A percentile compares a stretch with the other conserved stretches of the same genome.
Evolutionary conservation across 139 green algal genomes (phyloP).

Genomic region (Tetraselmis chui): DNA sequence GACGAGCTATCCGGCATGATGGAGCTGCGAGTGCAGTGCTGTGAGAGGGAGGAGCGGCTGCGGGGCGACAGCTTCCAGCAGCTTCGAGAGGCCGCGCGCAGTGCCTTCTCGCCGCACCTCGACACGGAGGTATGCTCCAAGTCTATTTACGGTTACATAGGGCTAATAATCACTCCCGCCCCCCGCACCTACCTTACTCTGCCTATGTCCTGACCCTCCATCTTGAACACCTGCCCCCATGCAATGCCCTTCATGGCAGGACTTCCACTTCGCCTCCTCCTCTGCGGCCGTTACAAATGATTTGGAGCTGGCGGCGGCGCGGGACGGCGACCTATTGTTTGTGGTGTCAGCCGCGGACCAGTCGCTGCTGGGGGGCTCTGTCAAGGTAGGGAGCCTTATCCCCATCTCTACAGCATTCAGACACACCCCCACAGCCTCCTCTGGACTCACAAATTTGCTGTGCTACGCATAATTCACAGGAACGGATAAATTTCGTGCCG

Average conservation of each 20-base stretch:
- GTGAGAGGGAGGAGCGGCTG: background rate
- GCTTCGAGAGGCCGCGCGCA: background rate
- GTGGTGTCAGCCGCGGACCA: background rate
- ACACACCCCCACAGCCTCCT: no score
- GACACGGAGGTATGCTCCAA: background rate
- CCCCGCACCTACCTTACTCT: no score
- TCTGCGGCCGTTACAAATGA: background rate
- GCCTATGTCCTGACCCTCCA: no score
- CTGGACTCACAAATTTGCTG: no score
- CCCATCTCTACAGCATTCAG: no score
- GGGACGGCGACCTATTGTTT: background rate
- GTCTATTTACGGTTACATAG: no score
- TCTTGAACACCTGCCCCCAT: no score
- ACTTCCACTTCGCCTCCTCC: background rate
- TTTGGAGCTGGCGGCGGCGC: background rate
- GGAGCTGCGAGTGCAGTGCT: background rate
- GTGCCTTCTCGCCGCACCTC: background rate
- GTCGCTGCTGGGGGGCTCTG: background rate
- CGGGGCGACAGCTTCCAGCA: background rate
- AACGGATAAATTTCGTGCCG: constrained; percentile 64
- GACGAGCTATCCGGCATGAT: no score
- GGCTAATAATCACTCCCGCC: no score
- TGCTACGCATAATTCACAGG: constrained; percentile 27
- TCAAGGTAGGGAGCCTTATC: background rate
- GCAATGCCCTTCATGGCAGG: background rate